phyloP scores from a whole-genome alignment of 345 rosid species.

The Pelargonium nanum region DNA sequence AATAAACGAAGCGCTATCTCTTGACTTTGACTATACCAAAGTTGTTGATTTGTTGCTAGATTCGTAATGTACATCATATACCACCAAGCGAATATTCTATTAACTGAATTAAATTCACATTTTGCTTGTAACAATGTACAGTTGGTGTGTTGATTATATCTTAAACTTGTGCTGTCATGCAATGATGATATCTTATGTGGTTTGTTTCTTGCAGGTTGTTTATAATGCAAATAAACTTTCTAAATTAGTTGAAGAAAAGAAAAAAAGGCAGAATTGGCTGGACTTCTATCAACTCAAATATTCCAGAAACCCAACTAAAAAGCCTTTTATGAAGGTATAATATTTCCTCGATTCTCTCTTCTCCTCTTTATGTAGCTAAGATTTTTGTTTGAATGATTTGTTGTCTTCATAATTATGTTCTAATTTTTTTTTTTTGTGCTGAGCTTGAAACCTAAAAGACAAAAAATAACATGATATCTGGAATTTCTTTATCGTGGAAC shows the following conservation, averaged over 20 bases:
- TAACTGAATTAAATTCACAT: background rate
- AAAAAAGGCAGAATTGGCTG: constrained; percentile 68
- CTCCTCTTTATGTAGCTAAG: background rate
- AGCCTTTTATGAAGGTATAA: constrained; percentile 48
- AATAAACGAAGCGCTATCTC: too few species aligned
- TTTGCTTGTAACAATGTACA: background rate
- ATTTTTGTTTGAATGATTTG: too few species aligned
- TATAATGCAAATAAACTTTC: constrained; percentile 66
- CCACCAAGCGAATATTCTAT: too few species aligned
- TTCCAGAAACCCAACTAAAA: constrained; percentile 46
- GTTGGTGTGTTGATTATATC: background rate
- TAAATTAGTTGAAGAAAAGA: constrained; percentile 48
- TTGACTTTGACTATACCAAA: too few species aligned
- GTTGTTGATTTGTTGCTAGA: too few species aligned
- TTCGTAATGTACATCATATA: too few species aligned
- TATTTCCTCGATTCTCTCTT: too few species aligned
- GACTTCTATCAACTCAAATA: constrained; percentile 70
- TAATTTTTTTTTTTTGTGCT: background rate
- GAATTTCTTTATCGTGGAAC: constrained; percentile 14
- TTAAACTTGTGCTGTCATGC: background rate
- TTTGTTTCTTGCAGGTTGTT: constrained; percentile 47
- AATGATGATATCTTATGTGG: constrained; percentile 1
- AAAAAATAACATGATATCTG: background rate
- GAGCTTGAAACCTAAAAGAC: background rate
- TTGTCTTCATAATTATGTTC: background rate